A percentile compares a stretch with the other conserved stretches of the same genome.
Evolutionary conservation across 768 basidiomycete genomes (phyloP).

Genomic region (Amanita polypyramis): DNA sequence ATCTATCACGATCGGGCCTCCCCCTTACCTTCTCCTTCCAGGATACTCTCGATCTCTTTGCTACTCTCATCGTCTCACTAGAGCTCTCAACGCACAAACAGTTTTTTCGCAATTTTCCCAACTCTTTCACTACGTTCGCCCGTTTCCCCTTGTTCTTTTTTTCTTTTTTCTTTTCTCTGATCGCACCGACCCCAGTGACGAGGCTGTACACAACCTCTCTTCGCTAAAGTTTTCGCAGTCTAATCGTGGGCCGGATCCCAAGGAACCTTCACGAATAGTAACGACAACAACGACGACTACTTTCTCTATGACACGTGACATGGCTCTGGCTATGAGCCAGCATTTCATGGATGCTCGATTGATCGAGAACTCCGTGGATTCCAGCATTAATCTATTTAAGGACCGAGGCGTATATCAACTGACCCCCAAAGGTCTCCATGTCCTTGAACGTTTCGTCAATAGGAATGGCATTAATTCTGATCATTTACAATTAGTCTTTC

Average conservation of each 20-base stretch:
- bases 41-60: conserved; percentile 98
- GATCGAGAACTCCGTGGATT: conserved; percentile 94
- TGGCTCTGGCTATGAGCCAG: conserved; percentile 99
- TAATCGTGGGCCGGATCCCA: conserved; percentile 95
- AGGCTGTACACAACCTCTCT: conserved; percentile 87
- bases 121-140: conserved; percentile 92
- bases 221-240: conserved; percentile 99
- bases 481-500: conserved; percentile 83
- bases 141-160: conserved; percentile 8
- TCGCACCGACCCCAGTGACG: conserved; percentile 52
- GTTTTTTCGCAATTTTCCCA: conserved; percentile 90
- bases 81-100: conserved; percentile 84
- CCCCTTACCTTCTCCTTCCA: conserved; percentile 19
- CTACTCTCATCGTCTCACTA: conserved; percentile 91
- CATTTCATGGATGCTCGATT: conserved; percentile 99
- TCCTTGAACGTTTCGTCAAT: conserved; percentile 98
- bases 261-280: conserved; percentile 94
- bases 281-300: conserved; percentile 99
- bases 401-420: conserved; percentile 93
- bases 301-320: conserved; percentile 98
- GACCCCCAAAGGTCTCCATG: conserved; percentile 96
- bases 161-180: conserved; percentile 6
- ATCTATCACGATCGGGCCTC: conserved; percentile 6
- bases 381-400: conserved; percentile 84
- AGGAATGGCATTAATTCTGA: conserved; percentile 98